These are phyloP conservation scores for Nicotiana attenuata DNA, from an alignment of 257 asterid species.

Conservation along the genomic window DNA sequence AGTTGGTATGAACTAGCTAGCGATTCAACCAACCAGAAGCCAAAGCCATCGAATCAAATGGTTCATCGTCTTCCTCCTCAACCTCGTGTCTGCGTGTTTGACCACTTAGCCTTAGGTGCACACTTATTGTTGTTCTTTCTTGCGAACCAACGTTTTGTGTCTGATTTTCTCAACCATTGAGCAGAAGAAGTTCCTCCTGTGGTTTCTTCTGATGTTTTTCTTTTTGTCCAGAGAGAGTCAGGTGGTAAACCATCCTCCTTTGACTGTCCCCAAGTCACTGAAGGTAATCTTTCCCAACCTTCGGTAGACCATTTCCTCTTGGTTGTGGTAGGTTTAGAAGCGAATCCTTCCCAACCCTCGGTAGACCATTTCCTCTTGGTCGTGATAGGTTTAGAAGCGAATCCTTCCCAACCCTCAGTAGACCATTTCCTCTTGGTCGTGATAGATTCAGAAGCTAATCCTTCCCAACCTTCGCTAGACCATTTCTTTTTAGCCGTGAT, in stretches of 20 bases:
- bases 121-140: background rate
- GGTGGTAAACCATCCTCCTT: background rate
- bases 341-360: background rate
- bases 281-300: constrained; percentile 7
- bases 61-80: constrained; percentile 3
- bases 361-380: background rate
- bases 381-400: background rate
- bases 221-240: background rate
- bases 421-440: background rate
- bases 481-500: background rate
- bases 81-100: background rate
- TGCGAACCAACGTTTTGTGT: constrained; percentile 2
- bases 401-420: background rate
- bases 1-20: background rate
- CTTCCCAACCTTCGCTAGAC: constrained; percentile 7
- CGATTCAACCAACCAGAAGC: background rate
- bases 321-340: background rate
- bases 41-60: background rate
- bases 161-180: background rate
- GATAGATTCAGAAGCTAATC: background rate
- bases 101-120: background rate
- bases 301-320: background rate
- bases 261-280: background rate
- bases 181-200: background rate
- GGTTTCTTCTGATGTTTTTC: constrained; percentile 2